Evolutionary conservation across 495 filamentous ascomycete species (phyloP).

Genomic region (Coniosporium apollinis): DNA sequence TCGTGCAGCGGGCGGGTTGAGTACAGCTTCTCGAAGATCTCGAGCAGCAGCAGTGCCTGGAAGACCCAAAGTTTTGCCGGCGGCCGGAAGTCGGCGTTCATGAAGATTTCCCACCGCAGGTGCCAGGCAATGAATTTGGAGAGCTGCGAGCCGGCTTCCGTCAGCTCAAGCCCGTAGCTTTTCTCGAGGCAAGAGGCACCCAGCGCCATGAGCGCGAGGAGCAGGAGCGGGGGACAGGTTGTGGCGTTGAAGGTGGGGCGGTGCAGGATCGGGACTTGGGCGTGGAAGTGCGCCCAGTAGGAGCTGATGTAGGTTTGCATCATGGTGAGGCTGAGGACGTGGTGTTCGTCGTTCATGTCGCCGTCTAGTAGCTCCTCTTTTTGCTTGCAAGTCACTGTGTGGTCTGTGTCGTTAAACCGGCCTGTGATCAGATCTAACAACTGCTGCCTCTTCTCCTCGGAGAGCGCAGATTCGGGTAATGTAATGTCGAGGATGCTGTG

Average conservation of each 20-base stretch:
- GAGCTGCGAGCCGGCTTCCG: conserved; percentile 55
- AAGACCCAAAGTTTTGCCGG: conserved; percentile 97
- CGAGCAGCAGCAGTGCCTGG: conserved; percentile 75
- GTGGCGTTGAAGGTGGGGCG: conserved; percentile 85
- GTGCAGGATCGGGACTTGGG: conserved; percentile 87
- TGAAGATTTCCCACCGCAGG: conserved; percentile 83
- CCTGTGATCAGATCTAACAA: conserved; percentile 72
- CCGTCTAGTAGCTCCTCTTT: conserved; percentile 68
- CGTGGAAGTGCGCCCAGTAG: conserved; percentile 90
- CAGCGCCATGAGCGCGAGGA: conserved; percentile 90
- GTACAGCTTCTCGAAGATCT: conserved; percentile 95
- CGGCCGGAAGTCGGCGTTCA: conserved; percentile 76
- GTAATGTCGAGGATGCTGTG: conserved; percentile 71
- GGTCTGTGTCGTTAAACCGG: conserved; percentile 65
- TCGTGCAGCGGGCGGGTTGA: conserved; percentile 83
- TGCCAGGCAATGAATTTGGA: conserved; percentile 84
- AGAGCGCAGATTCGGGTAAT: conserved; percentile 61
- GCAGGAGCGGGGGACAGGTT: conserved; percentile 62
- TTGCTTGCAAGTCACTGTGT: conserved; percentile 54
- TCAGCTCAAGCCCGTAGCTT: conserved; percentile 53
- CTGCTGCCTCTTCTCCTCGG: conserved; percentile 72
- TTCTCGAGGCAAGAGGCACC: conserved; percentile 81
- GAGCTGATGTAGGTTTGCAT: conserved; percentile 90
- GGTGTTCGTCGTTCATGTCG: conserved; percentile 50
- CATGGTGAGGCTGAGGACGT: conserved; percentile 78